Conservation (phyloP, 495 filamentous ascomycete genomes). For the Aspergillus ostianus region DNA sequence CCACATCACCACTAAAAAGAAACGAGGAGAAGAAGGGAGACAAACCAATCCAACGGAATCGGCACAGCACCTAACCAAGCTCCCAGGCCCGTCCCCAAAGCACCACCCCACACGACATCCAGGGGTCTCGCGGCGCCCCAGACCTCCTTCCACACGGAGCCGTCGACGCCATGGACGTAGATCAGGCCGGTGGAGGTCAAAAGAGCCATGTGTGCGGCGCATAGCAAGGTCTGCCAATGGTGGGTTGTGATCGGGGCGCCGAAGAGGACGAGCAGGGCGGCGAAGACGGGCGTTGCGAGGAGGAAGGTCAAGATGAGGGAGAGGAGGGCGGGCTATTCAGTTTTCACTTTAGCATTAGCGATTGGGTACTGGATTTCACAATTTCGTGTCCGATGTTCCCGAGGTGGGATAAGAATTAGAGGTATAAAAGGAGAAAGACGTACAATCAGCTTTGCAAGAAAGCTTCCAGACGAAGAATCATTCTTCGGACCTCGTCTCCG, state of each 20-base stretch:
- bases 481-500: conserved; percentile 21
- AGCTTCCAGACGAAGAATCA: background rate
- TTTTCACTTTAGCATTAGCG: too few relatives aligned
- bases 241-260: conserved; percentile 89
- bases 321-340: conserved; percentile 52
- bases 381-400: too few relatives aligned
- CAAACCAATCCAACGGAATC: conserved; percentile 91
- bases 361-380: too few relatives aligned
- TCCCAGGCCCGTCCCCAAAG: conserved; percentile 49
- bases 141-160: conserved; percentile 69
- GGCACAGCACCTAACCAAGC: conserved; percentile 74
- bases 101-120: conserved; percentile 41
- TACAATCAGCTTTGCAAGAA: conserved; percentile 13
- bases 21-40: conserved; percentile 17
- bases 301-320: conserved; percentile 60
- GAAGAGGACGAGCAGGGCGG: conserved; percentile 73
- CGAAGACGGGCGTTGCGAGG: conserved; percentile 62
- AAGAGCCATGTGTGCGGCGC: conserved; percentile 76
- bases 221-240: conserved; percentile 70
- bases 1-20: too few relatives aligned
- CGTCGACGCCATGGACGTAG: conserved; percentile 81
- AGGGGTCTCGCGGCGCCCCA: conserved; percentile 44
- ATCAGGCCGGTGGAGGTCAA: conserved; percentile 72
- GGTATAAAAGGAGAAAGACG: background rate
- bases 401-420: too few relatives aligned